Conservation (phyloP, 2,329 filamentous ascomycete species). For the Alternaria burnsii region DNA sequence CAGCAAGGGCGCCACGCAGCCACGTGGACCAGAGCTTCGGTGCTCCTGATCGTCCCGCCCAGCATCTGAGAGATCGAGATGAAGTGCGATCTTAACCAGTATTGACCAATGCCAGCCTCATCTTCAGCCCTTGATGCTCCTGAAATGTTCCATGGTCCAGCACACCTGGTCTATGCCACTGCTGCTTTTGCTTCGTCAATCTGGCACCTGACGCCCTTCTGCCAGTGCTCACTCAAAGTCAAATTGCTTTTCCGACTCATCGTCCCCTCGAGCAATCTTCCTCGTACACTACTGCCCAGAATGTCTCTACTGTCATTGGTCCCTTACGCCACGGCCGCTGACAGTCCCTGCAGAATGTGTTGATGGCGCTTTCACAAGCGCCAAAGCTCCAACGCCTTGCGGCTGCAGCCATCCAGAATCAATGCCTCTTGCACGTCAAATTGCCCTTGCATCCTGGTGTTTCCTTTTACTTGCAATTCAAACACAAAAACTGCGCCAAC, state of each 20-base stretch:
- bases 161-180: background rate
- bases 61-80: constrained; percentile 8
- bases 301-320: background rate
- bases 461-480: background rate
- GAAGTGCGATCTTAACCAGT: constrained; percentile 6
- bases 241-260: constrained; percentile 9
- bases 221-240: background rate
- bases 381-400: constrained; percentile 2
- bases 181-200: constrained; percentile 9
- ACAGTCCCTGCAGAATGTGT: constrained; percentile 14
- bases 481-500: background rate
- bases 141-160: constrained; percentile 9
- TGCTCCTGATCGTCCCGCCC: constrained; percentile 10
- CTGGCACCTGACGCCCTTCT: background rate
- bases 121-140: background rate
- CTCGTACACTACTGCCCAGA: background rate
- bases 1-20: constrained; percentile 6
- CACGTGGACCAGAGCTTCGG: constrained; percentile 8
- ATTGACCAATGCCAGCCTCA: constrained; percentile 6
- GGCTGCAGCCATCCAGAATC: constrained; percentile 1
- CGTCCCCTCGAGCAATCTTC: background rate
- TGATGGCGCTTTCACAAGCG: constrained; percentile 5
- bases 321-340: background rate
- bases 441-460: background rate
- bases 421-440: background rate